Conservation (phyloP, 768 basidiomycete genomes). For the Tulasnella sp. region DNA sequence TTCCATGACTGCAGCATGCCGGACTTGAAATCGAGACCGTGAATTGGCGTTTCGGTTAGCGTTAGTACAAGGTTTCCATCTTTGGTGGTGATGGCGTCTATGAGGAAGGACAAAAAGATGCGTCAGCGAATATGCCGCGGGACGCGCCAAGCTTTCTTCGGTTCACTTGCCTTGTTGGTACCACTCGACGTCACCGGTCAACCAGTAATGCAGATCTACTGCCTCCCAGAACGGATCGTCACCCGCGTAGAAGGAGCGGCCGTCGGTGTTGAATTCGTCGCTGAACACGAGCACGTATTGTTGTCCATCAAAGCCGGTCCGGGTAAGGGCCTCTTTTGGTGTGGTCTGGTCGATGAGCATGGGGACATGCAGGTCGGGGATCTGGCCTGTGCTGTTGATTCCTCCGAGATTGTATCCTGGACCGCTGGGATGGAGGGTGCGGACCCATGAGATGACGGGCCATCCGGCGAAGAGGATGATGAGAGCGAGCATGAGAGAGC, state of each 20-base stretch:
- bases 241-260: slow-evolving; percentile 69
- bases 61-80: slow-evolving; percentile 80
- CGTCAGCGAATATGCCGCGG: slow-evolving; percentile 39
- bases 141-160: background rate
- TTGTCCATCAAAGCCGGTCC: slow-evolving; percentile 70
- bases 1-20: slow-evolving; percentile 85
- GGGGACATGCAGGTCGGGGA: slow-evolving; percentile 69
- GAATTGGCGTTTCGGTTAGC: slow-evolving; percentile 60
- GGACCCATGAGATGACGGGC: slow-evolving; percentile 64
- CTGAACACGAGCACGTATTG: slow-evolving; percentile 82
- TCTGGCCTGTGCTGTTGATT: slow-evolving; percentile 82
- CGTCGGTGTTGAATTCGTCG: slow-evolving; percentile 76
- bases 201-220: slow-evolving; percentile 72
- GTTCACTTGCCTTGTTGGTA: slow-evolving; percentile 45
- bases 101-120: background rate
- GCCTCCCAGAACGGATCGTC: slow-evolving; percentile 88
- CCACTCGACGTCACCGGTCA: slow-evolving; percentile 80
- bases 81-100: slow-evolving; percentile 67
- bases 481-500: slow-evolving; percentile 63
- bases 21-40: slow-evolving; percentile 75
- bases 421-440: slow-evolving; percentile 27
- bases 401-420: slow-evolving; percentile 83
- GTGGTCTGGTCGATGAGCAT: slow-evolving; percentile 75
- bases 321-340: slow-evolving; percentile 52
- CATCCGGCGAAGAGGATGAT: slow-evolving; percentile 83